phyloP scores from a whole-genome alignment of 2,329 filamentous ascomycete genomes.

The Cladosporium sp. region DNA sequence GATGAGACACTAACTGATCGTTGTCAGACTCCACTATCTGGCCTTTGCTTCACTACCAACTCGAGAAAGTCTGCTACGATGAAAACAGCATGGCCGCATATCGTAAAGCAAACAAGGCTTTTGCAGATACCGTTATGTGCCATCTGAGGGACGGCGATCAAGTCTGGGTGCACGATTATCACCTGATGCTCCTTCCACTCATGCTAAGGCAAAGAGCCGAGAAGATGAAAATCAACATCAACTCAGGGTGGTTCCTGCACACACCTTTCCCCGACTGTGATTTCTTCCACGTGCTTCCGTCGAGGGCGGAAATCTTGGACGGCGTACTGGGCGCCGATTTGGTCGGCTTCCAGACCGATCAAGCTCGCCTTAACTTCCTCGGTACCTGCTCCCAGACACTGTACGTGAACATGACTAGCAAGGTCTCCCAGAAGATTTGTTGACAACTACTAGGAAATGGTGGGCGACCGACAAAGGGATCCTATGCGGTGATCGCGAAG shows the following conservation, averaged over 20 bases:
- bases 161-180: constrained; percentile 87
- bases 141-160: constrained; percentile 87
- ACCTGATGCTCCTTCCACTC: constrained; percentile 79
- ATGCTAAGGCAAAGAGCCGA: constrained; percentile 72
- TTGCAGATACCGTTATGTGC: constrained; percentile 79
- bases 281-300: constrained; percentile 78
- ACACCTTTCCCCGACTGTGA: constrained; percentile 91
- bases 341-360: constrained; percentile 88
- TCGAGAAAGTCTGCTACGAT: constrained; percentile 93
- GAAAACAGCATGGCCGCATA: constrained; percentile 90
- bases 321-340: constrained; percentile 84
- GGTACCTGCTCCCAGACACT: constrained; percentile 86
- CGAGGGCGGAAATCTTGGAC: constrained; percentile 80
- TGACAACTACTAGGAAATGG: too few species aligned
- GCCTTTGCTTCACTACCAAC: constrained; percentile 96
- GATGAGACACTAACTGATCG: neutral
- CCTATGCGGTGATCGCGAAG: constrained; percentile 50
- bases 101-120: constrained; percentile 82
- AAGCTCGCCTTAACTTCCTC: constrained; percentile 88
- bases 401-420: constrained; percentile 71
- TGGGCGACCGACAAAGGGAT: constrained; percentile 56
- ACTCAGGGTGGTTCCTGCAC: constrained; percentile 89
- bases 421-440: constrained; percentile 72
- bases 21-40: constrained; percentile 73
- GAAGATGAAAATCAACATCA: constrained; percentile 80